Conservation (phyloP, 2,329 filamentous ascomycete genomes). For the Fusarium sp. region DNA sequence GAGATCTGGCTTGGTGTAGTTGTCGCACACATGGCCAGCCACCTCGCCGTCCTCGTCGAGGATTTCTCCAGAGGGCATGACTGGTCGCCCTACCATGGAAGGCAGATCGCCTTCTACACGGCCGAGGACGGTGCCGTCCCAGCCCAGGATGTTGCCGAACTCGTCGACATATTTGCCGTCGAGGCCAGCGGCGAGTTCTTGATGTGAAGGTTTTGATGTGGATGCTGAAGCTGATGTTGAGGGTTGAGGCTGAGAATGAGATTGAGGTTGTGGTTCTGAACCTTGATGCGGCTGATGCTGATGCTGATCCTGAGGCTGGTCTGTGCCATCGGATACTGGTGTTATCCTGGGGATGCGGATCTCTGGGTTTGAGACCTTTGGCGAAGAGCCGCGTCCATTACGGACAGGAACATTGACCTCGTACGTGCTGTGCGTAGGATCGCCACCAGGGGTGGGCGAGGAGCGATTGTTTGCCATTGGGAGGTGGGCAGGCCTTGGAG, state of each 20-base stretch:
- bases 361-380: conserved; percentile 38
- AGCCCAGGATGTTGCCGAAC: conserved; percentile 67
- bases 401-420: conserved; percentile 47
- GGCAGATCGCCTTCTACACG: conserved; percentile 67
- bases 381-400: conserved; percentile 24
- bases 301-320: conserved; percentile 5
- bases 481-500: not conserved
- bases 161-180: conserved; percentile 65
- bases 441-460: conserved; percentile 37
- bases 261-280: conserved; percentile 24
- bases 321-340: conserved; percentile 51
- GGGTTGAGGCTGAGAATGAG: conserved; percentile 1
- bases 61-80: conserved; percentile 62
- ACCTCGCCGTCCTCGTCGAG: conserved; percentile 86
- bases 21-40: conserved; percentile 78
- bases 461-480: conserved; percentile 22
- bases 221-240: not conserved
- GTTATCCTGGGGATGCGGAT: conserved; percentile 59
- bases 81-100: conserved; percentile 65
- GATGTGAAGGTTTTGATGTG: conserved; percentile 38
- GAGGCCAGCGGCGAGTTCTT: conserved; percentile 57
- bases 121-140: conserved; percentile 64
- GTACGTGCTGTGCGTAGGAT: conserved; percentile 48
- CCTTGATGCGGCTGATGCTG: conserved; percentile 16
- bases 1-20: conserved; percentile 63